Conservation (phyloP, 1,284 basidiomycete species). For the Cutaneotrichosporon curvatum region DNA sequence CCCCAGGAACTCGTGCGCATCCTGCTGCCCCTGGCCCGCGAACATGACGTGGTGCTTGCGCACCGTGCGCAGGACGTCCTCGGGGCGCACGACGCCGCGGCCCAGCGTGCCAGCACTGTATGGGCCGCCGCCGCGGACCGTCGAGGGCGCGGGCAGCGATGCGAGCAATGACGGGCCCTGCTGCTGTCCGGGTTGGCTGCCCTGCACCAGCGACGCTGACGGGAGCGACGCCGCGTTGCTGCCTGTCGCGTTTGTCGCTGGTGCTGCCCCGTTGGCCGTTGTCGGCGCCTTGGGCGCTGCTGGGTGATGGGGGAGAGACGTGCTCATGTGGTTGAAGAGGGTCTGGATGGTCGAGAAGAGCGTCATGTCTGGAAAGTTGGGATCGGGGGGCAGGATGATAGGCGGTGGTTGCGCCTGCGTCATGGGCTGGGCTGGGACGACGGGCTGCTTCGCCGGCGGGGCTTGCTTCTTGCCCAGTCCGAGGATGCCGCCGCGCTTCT, state of each 20-base stretch:
- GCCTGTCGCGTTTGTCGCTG: not conserved
- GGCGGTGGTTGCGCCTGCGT: slow-evolving; percentile 8
- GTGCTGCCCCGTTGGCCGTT: not conserved
- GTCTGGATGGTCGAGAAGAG: slow-evolving; percentile 84
- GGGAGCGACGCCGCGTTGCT: slow-evolving; percentile 31
- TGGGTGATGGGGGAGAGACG: slow-evolving; percentile 42
- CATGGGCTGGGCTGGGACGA: slow-evolving; percentile 1
- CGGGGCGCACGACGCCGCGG: slow-evolving; percentile 76
- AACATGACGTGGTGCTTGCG: slow-evolving; percentile 82
- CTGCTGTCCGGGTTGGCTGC: slow-evolving; percentile 9
- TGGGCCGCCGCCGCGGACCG: slow-evolving; percentile 41
- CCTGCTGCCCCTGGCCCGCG: slow-evolving; percentile 80
- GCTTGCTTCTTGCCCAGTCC: slow-evolving; percentile 13
- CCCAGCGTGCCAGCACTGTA: slow-evolving; percentile 49
- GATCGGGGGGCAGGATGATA: slow-evolving; percentile 44
- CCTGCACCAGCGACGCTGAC: slow-evolving; percentile 19
- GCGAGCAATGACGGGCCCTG: slow-evolving; percentile 39
- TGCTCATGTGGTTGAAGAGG: slow-evolving; percentile 68
- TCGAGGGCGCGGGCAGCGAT: slow-evolving; percentile 38
- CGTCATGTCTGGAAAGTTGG: slow-evolving; percentile 60
- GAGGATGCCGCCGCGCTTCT: slow-evolving; percentile 21
- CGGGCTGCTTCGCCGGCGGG: not conserved
- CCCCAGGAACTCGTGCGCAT: slow-evolving; percentile 95
- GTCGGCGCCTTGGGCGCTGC: slow-evolving; percentile 28
- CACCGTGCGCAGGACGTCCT: slow-evolving; percentile 82